Conservation (phyloP, 257 asterid genomes). For the Solanum tarijense region DNA sequence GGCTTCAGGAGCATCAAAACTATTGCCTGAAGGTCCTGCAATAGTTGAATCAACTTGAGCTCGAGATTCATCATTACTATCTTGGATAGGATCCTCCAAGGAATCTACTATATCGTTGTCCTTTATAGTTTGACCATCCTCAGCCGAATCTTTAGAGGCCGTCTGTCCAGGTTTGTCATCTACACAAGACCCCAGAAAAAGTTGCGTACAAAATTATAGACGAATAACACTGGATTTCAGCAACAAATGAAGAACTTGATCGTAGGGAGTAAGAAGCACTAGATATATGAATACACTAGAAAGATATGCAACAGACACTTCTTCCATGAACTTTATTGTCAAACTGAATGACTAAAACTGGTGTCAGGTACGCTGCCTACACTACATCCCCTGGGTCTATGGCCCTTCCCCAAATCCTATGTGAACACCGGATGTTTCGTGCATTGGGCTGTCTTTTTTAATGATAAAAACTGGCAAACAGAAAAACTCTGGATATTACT, state of each 20-base stretch:
- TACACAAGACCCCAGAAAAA: slow-evolving; percentile 4
- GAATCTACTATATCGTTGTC: slow-evolving; percentile 1
- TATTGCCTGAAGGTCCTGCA: slow-evolving; percentile 6
- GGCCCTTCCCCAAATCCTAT: background rate
- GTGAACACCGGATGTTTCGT: background rate
- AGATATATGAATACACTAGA: background rate
- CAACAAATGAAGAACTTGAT: background rate
- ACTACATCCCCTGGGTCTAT: background rate
- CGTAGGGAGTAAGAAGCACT: background rate
- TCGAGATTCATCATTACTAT: slow-evolving; percentile 15
- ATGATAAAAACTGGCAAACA: background rate
- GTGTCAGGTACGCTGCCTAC: background rate
- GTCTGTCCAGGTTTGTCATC: slow-evolving; percentile 27
- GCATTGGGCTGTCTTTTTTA: background rate
- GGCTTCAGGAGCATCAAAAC: slow-evolving; percentile 1
- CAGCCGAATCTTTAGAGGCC: slow-evolving; percentile 8
- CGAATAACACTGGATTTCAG: background rate
- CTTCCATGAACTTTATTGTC: background rate
- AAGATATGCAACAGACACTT: background rate
- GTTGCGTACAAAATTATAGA: background rate
- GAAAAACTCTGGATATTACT: background rate
- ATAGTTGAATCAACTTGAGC: slow-evolving; percentile 5
- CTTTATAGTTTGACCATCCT: background rate
- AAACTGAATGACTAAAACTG: background rate
- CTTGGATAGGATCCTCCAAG: background rate